Evolutionary conservation across 371 early-diverging fungal genomes (phyloP).

Genomic region (Rhizopus sp.): DNA sequence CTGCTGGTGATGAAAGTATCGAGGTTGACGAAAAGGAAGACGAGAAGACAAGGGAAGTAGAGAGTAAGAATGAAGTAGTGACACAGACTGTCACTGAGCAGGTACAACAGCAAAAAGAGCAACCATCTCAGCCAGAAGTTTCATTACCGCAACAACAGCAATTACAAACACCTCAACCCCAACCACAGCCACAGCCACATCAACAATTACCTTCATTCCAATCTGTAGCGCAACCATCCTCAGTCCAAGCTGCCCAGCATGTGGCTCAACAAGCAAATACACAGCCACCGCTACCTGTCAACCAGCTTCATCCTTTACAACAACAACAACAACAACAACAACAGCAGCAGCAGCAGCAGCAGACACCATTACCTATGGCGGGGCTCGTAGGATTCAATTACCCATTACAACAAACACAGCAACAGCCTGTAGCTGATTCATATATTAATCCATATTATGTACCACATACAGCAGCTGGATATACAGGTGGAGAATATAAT

Average conservation of each 20-base stretch:
- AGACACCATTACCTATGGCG: neutral
- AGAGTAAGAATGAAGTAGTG: neutral
- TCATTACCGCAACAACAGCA: conserved; percentile 4
- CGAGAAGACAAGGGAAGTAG: neutral
- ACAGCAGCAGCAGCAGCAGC: no score
- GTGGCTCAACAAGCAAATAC: neutral
- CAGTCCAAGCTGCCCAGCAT: neutral
- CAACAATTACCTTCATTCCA: neutral
- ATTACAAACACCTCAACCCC: neutral
- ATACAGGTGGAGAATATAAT: conserved; percentile 64
- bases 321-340: conserved; percentile 1
- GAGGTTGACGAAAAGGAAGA: conserved; percentile 1
- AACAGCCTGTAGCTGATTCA: conserved; percentile 45
- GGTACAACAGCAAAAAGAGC: neutral
- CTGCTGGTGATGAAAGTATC: conserved; percentile 9
- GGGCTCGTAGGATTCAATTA: neutral
- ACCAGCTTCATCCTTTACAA: conserved; percentile 3
- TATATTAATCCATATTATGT: conserved; percentile 40
- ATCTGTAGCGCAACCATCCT: no score
- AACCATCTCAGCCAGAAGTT: neutral
- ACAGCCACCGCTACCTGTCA: neutral
- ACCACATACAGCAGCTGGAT: conserved; percentile 56
- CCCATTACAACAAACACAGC: conserved; percentile 4
- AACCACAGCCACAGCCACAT: conserved; percentile 5
- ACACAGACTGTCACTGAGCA: neutral